Evolutionary conservation across 73 alveolate species (phyloP).

Genomic region (Uronychia binucleata): DNA sequence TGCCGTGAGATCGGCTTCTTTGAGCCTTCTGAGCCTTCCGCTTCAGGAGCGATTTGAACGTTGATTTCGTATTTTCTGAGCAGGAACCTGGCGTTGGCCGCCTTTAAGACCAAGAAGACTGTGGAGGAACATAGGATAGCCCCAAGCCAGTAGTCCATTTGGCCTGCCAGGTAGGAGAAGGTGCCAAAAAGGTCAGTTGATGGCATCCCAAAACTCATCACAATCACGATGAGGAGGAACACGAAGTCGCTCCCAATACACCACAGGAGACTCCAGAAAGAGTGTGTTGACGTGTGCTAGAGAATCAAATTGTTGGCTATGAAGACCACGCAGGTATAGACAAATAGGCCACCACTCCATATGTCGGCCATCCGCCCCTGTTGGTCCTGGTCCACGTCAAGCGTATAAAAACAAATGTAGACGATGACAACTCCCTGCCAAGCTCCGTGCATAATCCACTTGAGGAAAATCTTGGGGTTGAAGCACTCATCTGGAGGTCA

Average conservation of each 20-base stretch:
- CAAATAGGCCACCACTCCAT: slow-evolving; percentile 85
- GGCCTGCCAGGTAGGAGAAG: not conserved
- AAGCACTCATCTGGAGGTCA: slow-evolving; percentile 48
- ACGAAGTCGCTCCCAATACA: not conserved
- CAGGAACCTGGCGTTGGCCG: too few species aligned
- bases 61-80: too few species aligned
- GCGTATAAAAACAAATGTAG: slow-evolving; percentile 58
- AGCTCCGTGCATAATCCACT: slow-evolving; percentile 85
- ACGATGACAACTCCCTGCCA: slow-evolving; percentile 68
- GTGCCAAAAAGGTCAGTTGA: not conserved
- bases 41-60: too few species aligned
- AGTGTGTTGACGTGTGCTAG: slow-evolving; percentile 24
- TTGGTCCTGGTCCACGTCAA: slow-evolving; percentile 9
- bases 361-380: slow-evolving; percentile 64
- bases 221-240: not conserved
- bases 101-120: not conserved
- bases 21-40: too few species aligned
- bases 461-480: slow-evolving; percentile 71
- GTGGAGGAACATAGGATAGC: not conserved
- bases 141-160: not conserved
- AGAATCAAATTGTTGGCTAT: slow-evolving; percentile 85
- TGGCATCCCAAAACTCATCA: not conserved
- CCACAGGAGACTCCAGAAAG: slow-evolving; percentile 26
- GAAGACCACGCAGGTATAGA: slow-evolving; percentile 85
- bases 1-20: too few species aligned